These are phyloP conservation scores for Blastobotrys muscicola DNA, from an alignment of 805 yeast genomes.

Conservation along the genomic window DNA sequence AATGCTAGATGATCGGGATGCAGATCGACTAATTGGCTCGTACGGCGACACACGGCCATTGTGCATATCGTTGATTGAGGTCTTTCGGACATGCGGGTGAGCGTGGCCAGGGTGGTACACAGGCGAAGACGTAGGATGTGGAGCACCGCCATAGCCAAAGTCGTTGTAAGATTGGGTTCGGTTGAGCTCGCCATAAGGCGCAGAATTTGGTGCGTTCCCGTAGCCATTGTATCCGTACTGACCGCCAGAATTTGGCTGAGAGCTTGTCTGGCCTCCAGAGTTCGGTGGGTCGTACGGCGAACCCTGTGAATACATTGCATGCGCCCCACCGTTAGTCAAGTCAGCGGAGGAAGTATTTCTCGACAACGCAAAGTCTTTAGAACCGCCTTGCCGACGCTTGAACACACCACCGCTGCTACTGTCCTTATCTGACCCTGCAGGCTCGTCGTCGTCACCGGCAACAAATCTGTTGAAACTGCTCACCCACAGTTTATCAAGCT, in stretches of 20 bases:
- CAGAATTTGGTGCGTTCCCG: no score
- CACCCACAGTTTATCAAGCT: conserved; percentile 78
- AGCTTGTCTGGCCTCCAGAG: no score
- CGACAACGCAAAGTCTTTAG: conserved; percentile 8
- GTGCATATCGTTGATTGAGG: neutral
- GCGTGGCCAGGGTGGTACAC: no score
- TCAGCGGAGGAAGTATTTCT: neutral
- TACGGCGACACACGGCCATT: neutral
- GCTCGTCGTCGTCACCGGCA: conserved; percentile 62
- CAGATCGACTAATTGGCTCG: neutral
- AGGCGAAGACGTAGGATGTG: no score
- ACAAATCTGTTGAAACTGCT: conserved; percentile 71
- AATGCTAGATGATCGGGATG: conserved; percentile 4
- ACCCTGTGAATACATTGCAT: no score
- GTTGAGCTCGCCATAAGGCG: no score
- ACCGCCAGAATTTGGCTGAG: no score
- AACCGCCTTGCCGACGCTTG: conserved; percentile 7
- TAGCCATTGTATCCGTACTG: no score
- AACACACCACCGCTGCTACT: conserved; percentile 20
- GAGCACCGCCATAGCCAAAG: no score
- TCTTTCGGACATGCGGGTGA: no score
- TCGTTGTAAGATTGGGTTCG: no score
- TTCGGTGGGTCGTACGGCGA: no score
- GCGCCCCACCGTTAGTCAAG: neutral
- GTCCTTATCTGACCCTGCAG: neutral